Conservation (phyloP, 2,329 filamentous ascomycete genomes). For the Fusarium sp. region DNA sequence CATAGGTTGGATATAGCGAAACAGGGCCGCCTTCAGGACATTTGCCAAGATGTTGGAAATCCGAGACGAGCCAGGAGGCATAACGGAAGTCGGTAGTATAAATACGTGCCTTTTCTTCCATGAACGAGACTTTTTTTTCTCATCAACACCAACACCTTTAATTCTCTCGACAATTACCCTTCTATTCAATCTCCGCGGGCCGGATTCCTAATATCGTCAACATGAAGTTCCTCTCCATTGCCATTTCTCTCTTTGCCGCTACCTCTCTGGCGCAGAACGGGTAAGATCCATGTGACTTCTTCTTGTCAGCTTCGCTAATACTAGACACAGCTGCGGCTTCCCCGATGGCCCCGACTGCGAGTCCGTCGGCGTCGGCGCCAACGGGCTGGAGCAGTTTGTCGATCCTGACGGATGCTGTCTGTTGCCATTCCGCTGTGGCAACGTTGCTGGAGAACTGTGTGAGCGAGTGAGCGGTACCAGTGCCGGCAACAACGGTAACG, state of each 20-base stretch:
- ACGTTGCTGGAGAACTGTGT: slow-evolving; percentile 9
- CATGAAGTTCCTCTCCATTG: not conserved
- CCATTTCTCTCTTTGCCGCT: not conserved
- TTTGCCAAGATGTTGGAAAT: not conserved
- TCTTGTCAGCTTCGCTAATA: not conserved
- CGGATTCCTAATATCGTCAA: not conserved
- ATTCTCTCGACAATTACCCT: not conserved
- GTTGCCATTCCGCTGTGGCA: slow-evolving; percentile 11
- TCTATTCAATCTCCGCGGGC: not conserved
- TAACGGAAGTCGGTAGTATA: not conserved
- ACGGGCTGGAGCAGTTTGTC: slow-evolving; percentile 11
- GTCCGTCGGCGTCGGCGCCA: slow-evolving; percentile 10
- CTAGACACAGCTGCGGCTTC: slow-evolving; percentile 2
- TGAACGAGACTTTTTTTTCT: no score
- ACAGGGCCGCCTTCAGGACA: not conserved
- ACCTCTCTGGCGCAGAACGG: not conserved
- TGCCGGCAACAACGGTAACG: not conserved
- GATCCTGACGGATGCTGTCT: slow-evolving; percentile 13
- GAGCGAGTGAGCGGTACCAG: not conserved
- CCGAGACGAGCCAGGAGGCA: not conserved
- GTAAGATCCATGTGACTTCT: not conserved
- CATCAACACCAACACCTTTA: not conserved
- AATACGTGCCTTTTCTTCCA: not conserved
- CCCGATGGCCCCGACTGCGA: slow-evolving; percentile 10
- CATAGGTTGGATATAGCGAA: not conserved